A percentile compares a stretch with the other conserved stretches of the same genome.
These are phyloP conservation scores for Aspergillus neoniger DNA, from an alignment of 2,329 filamentous ascomycete species.

Conservation along the genomic window DNA sequence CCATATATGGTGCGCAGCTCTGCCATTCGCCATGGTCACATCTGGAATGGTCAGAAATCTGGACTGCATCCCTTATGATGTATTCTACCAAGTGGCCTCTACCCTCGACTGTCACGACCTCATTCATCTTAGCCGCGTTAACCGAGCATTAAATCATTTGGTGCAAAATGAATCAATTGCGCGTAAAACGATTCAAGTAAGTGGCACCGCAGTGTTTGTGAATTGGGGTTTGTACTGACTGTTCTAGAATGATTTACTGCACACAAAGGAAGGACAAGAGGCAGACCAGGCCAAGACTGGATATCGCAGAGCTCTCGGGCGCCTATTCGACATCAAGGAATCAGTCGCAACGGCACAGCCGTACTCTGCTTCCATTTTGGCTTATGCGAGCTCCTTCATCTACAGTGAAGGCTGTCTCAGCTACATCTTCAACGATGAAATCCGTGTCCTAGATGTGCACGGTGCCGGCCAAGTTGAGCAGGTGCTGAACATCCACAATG, in stretches of 20 bases:
- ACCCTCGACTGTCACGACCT: constrained; percentile 61
- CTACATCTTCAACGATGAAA: constrained; percentile 56
- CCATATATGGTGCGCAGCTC: neutral
- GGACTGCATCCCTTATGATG: constrained; percentile 62
- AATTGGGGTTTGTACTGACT: constrained; percentile 16
- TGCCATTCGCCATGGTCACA: neutral
- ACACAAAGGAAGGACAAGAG: constrained; percentile 49
- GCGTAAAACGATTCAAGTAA: constrained; percentile 60
- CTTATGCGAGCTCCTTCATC: constrained; percentile 61
- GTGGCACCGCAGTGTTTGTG: neutral
- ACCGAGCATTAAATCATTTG: constrained; percentile 54
- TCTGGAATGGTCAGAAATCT: constrained; percentile 30
- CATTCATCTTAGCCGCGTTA: constrained; percentile 57
- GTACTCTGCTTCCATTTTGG: constrained; percentile 62
- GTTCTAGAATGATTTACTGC: constrained; percentile 42
- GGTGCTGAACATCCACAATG: constrained; percentile 57
- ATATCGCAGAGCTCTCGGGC: constrained; percentile 59
- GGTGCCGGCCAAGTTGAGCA: constrained; percentile 52
- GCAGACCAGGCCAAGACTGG: constrained; percentile 40
- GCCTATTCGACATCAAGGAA: constrained; percentile 61
- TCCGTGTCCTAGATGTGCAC: constrained; percentile 64
- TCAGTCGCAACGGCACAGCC: constrained; percentile 64
- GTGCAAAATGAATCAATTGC: constrained; percentile 59
- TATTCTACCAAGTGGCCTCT: constrained; percentile 61
- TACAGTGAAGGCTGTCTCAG: constrained; percentile 67